Conservation (phyloP, 2,329 filamentous ascomycete genomes). For the Diplodia seriata region DNA sequence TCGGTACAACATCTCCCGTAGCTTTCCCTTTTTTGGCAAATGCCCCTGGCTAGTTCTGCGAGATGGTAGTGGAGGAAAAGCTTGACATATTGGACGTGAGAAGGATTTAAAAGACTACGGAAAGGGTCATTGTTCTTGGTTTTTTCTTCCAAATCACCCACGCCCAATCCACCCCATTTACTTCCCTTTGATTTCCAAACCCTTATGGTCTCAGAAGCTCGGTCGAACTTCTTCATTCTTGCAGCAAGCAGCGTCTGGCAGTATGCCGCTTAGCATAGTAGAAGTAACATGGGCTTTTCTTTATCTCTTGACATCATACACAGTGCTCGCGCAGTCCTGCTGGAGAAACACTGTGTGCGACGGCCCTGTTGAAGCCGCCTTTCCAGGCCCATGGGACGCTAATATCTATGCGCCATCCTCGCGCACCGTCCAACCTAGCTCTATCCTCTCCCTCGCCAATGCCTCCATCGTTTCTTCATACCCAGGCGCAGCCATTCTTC, state of each 20-base stretch:
- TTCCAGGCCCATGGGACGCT: constrained; percentile 64
- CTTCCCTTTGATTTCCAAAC: not conserved
- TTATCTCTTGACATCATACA: constrained; percentile 11
- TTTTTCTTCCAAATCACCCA: too few relatives aligned
- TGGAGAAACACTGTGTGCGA: constrained; percentile 64
- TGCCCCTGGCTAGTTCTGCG: constrained; percentile 13
- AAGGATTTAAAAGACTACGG: not conserved
- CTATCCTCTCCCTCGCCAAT: constrained; percentile 49
- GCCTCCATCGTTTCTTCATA: constrained; percentile 44
- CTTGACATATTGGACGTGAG: not conserved
- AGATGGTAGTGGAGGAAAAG: constrained; percentile 1
- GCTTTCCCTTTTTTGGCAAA: not conserved
- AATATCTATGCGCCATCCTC: constrained; percentile 64
- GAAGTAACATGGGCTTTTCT: constrained; percentile 6
- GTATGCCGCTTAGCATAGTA: constrained; percentile 12
- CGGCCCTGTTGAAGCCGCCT: constrained; percentile 58
- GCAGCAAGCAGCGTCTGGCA: not conserved
- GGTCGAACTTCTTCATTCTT: not conserved
- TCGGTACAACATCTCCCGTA: constrained; percentile 21
- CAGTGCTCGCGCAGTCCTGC: constrained; percentile 45
- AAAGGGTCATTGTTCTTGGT: not conserved
- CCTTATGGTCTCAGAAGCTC: not conserved
- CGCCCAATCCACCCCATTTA: not conserved
- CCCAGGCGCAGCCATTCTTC: constrained; percentile 41
- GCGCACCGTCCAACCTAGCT: constrained; percentile 57